phyloP scores from a whole-genome alignment of 495 filamentous ascomycete species.

The Umbilicaria muhlenbergii region DNA sequence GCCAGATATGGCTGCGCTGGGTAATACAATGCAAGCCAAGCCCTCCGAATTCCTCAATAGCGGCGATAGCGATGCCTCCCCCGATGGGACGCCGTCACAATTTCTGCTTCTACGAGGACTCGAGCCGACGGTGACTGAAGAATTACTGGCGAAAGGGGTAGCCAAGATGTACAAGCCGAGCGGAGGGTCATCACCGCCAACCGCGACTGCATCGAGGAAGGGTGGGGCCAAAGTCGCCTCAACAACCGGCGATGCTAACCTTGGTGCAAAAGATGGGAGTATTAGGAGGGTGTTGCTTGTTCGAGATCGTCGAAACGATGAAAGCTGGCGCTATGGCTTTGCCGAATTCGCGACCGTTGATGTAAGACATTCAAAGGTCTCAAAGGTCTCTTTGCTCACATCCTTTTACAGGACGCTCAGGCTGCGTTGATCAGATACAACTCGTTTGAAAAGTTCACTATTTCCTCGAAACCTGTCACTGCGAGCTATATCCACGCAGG shows the following conservation, averaged over 20 bases:
- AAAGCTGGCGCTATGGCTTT: slow-evolving; percentile 80
- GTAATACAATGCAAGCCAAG: slow-evolving; percentile 2
- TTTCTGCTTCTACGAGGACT: slow-evolving; percentile 66
- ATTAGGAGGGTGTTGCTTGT: slow-evolving; percentile 66
- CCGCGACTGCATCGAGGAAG: slow-evolving; percentile 27
- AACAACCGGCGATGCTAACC: slow-evolving; percentile 52
- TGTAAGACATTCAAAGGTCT: slow-evolving; percentile 18
- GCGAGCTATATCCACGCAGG: slow-evolving; percentile 74
- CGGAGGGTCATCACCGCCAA: slow-evolving; percentile 22
- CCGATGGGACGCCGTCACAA: slow-evolving; percentile 60
- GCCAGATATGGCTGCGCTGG: slow-evolving; percentile 7
- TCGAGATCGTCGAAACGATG: slow-evolving; percentile 54
- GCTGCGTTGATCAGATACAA: slow-evolving; percentile 60
- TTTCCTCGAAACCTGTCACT: slow-evolving; percentile 59
- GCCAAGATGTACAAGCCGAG: slow-evolving; percentile 57
- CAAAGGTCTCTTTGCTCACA: slow-evolving; percentile 7
- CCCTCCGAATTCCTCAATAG: slow-evolving; percentile 33
- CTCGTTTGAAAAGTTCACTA: slow-evolving; percentile 69
- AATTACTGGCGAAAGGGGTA: slow-evolving; percentile 62
- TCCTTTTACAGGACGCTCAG: slow-evolving; percentile 46
- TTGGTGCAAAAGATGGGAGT: slow-evolving; percentile 63
- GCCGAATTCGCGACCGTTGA: slow-evolving; percentile 64
- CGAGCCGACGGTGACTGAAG: slow-evolving; percentile 59
- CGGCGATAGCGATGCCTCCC: slow-evolving; percentile 68
- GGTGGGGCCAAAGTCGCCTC: slow-evolving; percentile 54